Evolutionary conservation across 2,329 filamentous ascomycete genomes (phyloP).

Genomic region (Aspergillus sp.): DNA sequence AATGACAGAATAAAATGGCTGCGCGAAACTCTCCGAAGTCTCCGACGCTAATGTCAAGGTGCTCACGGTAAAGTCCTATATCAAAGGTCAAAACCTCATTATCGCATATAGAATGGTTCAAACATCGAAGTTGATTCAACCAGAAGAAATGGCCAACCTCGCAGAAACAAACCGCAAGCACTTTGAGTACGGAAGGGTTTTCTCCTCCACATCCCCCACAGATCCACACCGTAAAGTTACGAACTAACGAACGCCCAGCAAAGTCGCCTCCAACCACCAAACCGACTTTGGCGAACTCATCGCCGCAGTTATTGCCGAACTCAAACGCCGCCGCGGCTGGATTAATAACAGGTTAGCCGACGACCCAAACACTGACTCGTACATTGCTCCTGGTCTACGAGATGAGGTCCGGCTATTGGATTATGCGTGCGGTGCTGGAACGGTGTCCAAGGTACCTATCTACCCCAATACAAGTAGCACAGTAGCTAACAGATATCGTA

Average conservation of each 20-base stretch:
- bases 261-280: slow-evolving; percentile 4
- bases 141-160: neutral
- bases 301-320: neutral
- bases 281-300: neutral
- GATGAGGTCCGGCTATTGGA: neutral
- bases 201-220: neutral
- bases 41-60: neutral
- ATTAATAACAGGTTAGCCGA: neutral
- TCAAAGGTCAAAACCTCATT: too few species aligned
- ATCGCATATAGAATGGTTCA: too few species aligned
- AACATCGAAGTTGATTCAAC: too few species aligned
- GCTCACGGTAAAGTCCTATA: neutral
- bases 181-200: neutral
- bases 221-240: too few species aligned
- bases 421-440: neutral
- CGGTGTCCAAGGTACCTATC: neutral
- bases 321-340: neutral
- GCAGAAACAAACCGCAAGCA: neutral
- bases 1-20: too few species aligned
- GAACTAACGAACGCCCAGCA: neutral
- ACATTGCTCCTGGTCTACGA: neutral
- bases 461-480: neutral
- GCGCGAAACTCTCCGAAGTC: neutral
- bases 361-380: neutral
- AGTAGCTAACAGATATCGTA: neutral